Evolutionary conservation across 306 rosid species (phyloP).

Genomic region (Fragaria ananassa): DNA sequence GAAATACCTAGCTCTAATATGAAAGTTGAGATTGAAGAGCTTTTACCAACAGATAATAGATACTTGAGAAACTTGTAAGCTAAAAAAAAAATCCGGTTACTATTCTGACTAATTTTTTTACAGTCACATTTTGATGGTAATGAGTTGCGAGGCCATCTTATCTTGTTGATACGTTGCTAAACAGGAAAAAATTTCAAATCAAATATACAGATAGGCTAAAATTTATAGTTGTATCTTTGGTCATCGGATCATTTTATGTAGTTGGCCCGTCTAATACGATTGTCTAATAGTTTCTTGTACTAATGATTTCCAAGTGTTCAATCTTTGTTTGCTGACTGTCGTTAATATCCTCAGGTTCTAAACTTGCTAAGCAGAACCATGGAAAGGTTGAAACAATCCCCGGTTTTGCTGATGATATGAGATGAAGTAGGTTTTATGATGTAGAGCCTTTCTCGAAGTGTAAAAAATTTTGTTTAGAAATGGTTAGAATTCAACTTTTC

Average conservation of each 20-base stretch:
- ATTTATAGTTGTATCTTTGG: neutral
- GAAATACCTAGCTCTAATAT: constrained; percentile 36
- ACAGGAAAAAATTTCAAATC: neutral
- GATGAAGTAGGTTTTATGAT: constrained; percentile 9
- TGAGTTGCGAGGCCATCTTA: neutral
- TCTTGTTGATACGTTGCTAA: neutral
- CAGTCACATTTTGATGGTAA: neutral
- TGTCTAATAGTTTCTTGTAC: neutral
- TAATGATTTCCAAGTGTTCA: constrained; percentile 5
- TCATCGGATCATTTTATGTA: neutral
- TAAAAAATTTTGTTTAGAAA: constrained; percentile 1
- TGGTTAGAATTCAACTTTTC: neutral
- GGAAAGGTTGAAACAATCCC: constrained; percentile 28
- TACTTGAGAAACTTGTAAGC: constrained; percentile 26
- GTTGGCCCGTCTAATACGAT: neutral
- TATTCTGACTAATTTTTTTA: no score
- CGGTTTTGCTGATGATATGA: constrained; percentile 18
- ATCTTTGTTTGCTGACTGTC: constrained; percentile 1
- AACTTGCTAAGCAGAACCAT: constrained; percentile 29
- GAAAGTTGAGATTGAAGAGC: constrained; percentile 51
- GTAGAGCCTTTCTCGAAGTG: constrained; percentile 6
- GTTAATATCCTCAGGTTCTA: constrained; percentile 39
- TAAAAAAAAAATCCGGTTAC: neutral
- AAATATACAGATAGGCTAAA: neutral
- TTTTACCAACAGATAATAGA: constrained; percentile 41